phyloP scores from a whole-genome alignment of 106 monocot species.

The Alisma plantagoaquatica region DNA sequence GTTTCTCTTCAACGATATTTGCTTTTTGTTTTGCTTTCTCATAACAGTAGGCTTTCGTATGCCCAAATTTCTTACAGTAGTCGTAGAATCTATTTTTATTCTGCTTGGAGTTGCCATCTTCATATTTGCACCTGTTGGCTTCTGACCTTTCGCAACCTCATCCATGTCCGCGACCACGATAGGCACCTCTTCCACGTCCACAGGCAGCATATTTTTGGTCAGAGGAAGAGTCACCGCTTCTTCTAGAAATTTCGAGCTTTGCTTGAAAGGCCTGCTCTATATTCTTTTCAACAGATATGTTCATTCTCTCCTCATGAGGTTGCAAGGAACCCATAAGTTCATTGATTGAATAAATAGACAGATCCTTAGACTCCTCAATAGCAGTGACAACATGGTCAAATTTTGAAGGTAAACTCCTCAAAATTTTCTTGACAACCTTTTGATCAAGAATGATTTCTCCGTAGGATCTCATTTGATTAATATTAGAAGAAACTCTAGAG shows the following conservation, averaged over 20 bases:
- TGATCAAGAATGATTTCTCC: slow-evolving; percentile 1
- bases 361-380: slow-evolving; percentile 5
- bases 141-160: slow-evolving; percentile 4
- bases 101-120: not conserved
- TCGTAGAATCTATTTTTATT: not conserved
- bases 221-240: too few species aligned
- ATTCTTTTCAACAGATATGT: not conserved
- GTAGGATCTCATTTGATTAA: slow-evolving; percentile 12
- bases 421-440: slow-evolving; percentile 1
- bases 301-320: slow-evolving; percentile 2
- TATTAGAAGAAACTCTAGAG: not conserved
- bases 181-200: slow-evolving; percentile 1
- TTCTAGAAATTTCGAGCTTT: not conserved
- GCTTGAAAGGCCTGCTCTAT: slow-evolving; percentile 5
- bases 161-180: slow-evolving; percentile 3
- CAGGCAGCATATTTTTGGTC: not conserved
- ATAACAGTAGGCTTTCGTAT: not conserved
- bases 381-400: slow-evolving; percentile 2
- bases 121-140: not conserved
- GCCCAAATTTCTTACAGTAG: not conserved
- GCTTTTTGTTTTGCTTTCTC: slow-evolving; percentile 1
- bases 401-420: slow-evolving; percentile 5
- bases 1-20: not conserved
- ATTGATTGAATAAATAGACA: slow-evolving; percentile 3
- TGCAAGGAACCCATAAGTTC: not conserved